phyloP scores from a whole-genome alignment of 73 alveolate species.

The Tetrahymena malaccensis region DNA sequence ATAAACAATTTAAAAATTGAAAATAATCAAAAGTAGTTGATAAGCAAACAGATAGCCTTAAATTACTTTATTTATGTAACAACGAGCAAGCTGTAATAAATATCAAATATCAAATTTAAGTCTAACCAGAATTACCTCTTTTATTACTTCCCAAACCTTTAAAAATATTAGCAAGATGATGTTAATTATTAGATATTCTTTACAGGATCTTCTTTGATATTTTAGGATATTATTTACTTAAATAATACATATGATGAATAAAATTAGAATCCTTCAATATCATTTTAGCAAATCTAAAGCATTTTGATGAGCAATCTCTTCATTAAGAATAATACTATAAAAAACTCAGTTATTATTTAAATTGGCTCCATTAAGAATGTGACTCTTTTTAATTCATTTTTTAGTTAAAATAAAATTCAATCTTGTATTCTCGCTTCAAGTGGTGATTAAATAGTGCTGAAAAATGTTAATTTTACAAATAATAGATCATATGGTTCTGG shows the following conservation, averaged over 20 bases:
- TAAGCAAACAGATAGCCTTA: not conserved
- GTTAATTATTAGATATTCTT: too few species aligned
- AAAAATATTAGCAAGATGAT: not conserved
- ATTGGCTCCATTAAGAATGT: too few species aligned
- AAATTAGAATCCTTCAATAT: not conserved
- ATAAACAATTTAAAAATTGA: not conserved
- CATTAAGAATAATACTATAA: not conserved
- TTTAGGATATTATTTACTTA: not conserved
- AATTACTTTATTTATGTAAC: not conserved
- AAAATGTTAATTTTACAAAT: not conserved
- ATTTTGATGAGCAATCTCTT: not conserved
- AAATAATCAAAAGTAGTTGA: not conserved
- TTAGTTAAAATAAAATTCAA: too few species aligned
- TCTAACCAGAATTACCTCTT: not conserved
- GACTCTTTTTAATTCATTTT: not conserved
- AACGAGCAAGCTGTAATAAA: not conserved
- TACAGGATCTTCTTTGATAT: not conserved
- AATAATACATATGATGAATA: not conserved
- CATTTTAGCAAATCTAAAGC: not conserved
- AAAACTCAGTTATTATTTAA: not conserved
- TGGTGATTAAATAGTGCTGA: not conserved
- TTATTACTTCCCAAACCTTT: not conserved
- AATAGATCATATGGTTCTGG: not conserved
- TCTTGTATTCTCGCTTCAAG: not conserved
- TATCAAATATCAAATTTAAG: not conserved